Evolutionary conservation across 768 basidiomycete genomes (phyloP).

Genomic region (Atractiella rhizophila): DNA sequence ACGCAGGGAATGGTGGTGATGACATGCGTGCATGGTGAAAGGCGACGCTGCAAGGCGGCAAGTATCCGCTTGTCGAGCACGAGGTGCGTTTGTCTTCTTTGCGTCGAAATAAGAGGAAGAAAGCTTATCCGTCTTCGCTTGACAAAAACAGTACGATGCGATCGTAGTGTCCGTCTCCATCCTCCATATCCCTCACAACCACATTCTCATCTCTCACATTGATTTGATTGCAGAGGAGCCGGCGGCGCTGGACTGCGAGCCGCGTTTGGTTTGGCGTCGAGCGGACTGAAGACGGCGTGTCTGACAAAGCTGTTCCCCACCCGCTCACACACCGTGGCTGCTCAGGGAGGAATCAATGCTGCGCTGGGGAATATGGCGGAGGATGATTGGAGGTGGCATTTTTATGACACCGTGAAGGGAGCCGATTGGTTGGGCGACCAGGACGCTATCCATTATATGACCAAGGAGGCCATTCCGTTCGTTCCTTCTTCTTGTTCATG

Average conservation of each 20-base stretch:
- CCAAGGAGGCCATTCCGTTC: slow-evolving; percentile 75
- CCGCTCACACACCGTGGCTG: slow-evolving; percentile 92
- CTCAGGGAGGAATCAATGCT: slow-evolving; percentile 97
- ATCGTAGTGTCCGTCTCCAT: slow-evolving; percentile 61
- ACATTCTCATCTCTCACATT: not conserved
- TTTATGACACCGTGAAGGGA: slow-evolving; percentile 49
- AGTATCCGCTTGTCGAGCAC: slow-evolving; percentile 93
- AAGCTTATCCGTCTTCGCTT: not conserved
- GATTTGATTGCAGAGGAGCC: slow-evolving; percentile 40
- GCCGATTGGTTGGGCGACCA: slow-evolving; percentile 96
- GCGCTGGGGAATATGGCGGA: slow-evolving; percentile 79
- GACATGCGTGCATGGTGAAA: too few relatives aligned
- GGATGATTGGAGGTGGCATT: slow-evolving; percentile 95
- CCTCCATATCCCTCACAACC: not conserved
- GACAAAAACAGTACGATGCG: slow-evolving; percentile 43
- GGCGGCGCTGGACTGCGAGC: slow-evolving; percentile 95
- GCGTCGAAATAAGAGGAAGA: not conserved
- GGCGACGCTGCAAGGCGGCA: too few relatives aligned
- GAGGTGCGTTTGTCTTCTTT: slow-evolving; percentile 26
- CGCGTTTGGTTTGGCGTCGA: slow-evolving; percentile 92
- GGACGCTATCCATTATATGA: slow-evolving; percentile 99
- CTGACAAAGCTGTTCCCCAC: slow-evolving; percentile 98
- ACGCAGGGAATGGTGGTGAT: too few relatives aligned
- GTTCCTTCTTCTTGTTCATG: not conserved
- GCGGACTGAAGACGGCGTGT: slow-evolving; percentile 94